Evolutionary conservation across 208 protist genomes (phyloP).

Genomic region (Lotmaria passim): DNA sequence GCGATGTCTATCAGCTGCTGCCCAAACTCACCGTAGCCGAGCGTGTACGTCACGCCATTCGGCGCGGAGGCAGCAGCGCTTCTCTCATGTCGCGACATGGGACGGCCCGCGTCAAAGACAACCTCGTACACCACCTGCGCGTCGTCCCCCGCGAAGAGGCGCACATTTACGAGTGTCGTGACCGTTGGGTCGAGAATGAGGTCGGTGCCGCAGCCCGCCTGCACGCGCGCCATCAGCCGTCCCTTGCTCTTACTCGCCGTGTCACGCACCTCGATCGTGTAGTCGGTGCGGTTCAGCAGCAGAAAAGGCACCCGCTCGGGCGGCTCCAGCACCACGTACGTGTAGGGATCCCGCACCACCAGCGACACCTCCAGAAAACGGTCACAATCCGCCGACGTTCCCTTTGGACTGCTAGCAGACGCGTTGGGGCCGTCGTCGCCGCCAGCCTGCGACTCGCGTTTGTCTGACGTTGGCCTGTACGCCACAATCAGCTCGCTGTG

Average conservation of each 20-base stretch:
- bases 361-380: constrained; percentile 77
- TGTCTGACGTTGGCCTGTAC: constrained; percentile 38
- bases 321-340: constrained; percentile 80
- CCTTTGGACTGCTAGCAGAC: not conserved
- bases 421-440: not conserved
- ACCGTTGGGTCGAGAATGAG: constrained; percentile 59
- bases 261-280: constrained; percentile 56
- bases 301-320: constrained; percentile 65
- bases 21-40: constrained; percentile 57
- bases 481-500: constrained; percentile 69
- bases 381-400: constrained; percentile 33
- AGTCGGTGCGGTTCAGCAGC: constrained; percentile 75
- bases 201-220: constrained; percentile 53
- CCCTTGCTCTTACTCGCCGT: constrained; percentile 41
- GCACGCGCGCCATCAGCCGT: constrained; percentile 60
- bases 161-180: constrained; percentile 40
- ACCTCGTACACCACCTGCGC: constrained; percentile 19
- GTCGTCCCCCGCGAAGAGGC: constrained; percentile 20
- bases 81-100: constrained; percentile 36
- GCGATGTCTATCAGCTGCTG: constrained; percentile 73
- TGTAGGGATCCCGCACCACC: constrained; percentile 69
- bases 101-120: constrained; percentile 36
- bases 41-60: constrained; percentile 45
- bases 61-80: constrained; percentile 28
- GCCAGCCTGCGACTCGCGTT: not conserved